Percentiles rank a stretch among this genome's conserved stretches.
Evolutionary conservation across 2,329 filamentous ascomycete species (phyloP).

Genomic region (Hymenoscyphus infarciens): DNA sequence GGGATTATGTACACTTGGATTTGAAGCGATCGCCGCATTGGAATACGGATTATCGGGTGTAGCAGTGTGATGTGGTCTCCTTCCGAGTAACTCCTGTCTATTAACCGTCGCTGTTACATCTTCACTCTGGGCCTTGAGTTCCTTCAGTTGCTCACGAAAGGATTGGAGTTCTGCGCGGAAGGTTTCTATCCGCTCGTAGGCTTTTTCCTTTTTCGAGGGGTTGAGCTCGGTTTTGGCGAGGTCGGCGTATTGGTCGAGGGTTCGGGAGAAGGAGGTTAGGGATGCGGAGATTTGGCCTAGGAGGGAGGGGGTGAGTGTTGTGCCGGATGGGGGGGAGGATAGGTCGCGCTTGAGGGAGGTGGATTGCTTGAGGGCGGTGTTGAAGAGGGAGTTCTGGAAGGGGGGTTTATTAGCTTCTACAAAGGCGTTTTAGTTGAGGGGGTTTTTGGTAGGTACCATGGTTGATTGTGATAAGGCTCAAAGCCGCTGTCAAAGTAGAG

Average conservation of each 20-base stretch:
- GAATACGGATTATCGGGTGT: constrained; percentile 93
- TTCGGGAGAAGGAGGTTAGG: constrained; percentile 77
- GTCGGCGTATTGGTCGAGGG: constrained; percentile 85
- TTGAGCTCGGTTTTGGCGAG: constrained; percentile 87
- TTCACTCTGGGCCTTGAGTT: constrained; percentile 72
- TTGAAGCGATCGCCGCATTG: constrained; percentile 42
- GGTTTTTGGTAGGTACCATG: background rate
- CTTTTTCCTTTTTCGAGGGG: constrained; percentile 87
- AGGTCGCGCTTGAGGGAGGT: constrained; percentile 76
- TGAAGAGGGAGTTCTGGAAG: constrained; percentile 74
- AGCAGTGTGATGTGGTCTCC: constrained; percentile 75
- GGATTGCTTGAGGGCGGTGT: constrained; percentile 80
- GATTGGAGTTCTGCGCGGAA: constrained; percentile 81
- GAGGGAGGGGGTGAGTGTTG: constrained; percentile 55
- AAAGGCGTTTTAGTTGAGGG: background rate
- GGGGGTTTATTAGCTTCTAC: constrained; percentile 16
- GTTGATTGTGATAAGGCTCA: background rate
- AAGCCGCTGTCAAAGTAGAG: background rate
- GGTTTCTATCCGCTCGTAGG: constrained; percentile 76
- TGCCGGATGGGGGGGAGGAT: constrained; percentile 61
- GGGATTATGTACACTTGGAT: constrained; percentile 22
- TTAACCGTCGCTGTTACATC: constrained; percentile 65
- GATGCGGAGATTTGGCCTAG: constrained; percentile 75
- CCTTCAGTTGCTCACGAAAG: constrained; percentile 74
- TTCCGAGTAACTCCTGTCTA: constrained; percentile 77